phyloP scores from a whole-genome alignment of 345 rosid genomes.

The Citrus reticulata region DNA sequence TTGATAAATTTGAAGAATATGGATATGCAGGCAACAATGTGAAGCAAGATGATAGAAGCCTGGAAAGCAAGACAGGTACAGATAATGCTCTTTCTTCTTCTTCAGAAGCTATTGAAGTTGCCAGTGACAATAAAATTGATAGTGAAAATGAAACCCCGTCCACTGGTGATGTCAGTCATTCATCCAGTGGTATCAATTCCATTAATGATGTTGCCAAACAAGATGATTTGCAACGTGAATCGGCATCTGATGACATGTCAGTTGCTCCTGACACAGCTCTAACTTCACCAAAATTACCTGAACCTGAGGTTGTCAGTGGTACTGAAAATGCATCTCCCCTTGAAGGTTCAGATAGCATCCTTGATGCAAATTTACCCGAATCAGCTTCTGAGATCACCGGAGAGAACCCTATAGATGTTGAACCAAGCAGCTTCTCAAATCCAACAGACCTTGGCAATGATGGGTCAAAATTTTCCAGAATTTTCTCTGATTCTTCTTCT shows the following conservation, averaged over 20 bases:
- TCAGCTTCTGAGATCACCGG: slow-evolving; percentile 30
- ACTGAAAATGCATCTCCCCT: slow-evolving; percentile 23
- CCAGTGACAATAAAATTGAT: slow-evolving; percentile 26
- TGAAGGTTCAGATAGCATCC: slow-evolving; percentile 27
- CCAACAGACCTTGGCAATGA: slow-evolving; percentile 20
- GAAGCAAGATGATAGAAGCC: slow-evolving; percentile 23
- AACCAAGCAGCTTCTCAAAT: slow-evolving; percentile 26
- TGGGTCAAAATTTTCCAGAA: slow-evolving; percentile 16
- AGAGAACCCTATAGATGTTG: slow-evolving; percentile 24
- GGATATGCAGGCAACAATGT: slow-evolving; percentile 24
- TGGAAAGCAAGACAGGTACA: slow-evolving; percentile 32
- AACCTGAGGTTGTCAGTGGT: slow-evolving; percentile 27
- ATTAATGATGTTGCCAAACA: slow-evolving; percentile 20
- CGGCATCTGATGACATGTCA: slow-evolving; percentile 25
- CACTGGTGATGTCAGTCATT: slow-evolving; percentile 16
- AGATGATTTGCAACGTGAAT: slow-evolving; percentile 31
- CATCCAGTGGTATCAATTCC: slow-evolving; percentile 26
- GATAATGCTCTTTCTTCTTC: slow-evolving; percentile 25
- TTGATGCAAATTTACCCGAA: slow-evolving; percentile 14
- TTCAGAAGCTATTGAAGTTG: slow-evolving; percentile 33
- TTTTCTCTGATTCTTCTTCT: slow-evolving; percentile 27
- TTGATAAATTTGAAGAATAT: slow-evolving; percentile 30
- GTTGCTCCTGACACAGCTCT: slow-evolving; percentile 33
- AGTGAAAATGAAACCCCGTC: slow-evolving; percentile 23
- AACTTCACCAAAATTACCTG: slow-evolving; percentile 31